These are phyloP conservation scores for Termitomyces sp. DNA, from an alignment of 768 basidiomycete species.

Conservation along the genomic window DNA sequence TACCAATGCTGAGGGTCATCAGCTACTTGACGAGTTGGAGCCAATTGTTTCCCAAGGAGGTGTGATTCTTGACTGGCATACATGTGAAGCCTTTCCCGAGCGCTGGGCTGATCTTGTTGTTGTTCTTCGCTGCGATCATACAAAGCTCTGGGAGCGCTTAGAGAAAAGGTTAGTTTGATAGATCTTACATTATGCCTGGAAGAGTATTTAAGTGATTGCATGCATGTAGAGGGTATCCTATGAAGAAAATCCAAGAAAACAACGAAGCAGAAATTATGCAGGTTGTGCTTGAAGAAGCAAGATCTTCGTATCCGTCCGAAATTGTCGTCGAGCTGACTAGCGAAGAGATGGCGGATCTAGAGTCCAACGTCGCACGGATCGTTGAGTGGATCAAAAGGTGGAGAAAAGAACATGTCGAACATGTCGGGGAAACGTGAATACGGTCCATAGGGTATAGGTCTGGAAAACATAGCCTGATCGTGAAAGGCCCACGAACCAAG, in stretches of 20 bases:
- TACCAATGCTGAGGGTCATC: constrained; percentile 3
- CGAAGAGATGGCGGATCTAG: constrained; percentile 72
- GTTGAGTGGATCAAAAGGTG: constrained; percentile 85
- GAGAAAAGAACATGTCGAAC: constrained; percentile 40
- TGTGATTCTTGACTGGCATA: constrained; percentile 91
- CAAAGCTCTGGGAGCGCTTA: constrained; percentile 81
- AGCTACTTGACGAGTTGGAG: constrained; percentile 90
- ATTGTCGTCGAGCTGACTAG: constrained; percentile 84
- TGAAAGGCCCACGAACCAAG: neutral
- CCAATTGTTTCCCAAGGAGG: constrained; percentile 63
- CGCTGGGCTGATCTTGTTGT: constrained; percentile 96
- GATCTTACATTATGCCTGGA: neutral
- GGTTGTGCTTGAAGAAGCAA: constrained; percentile 83
- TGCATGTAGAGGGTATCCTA: constrained; percentile 61
- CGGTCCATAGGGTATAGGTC: neutral
- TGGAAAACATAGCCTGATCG: neutral
- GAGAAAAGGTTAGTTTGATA: constrained; percentile 67
- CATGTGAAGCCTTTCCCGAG: constrained; percentile 90
- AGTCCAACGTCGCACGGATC: constrained; percentile 82
- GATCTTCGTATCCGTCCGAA: constrained; percentile 76
- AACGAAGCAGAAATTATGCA: constrained; percentile 99
- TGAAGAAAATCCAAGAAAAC: constrained; percentile 97
- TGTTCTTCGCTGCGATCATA: constrained; percentile 86
- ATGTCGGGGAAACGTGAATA: constrained; percentile 12
- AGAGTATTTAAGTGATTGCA: neutral